Evolutionary conservation across 1,284 basidiomycete species (phyloP), one percentile per base, ranked within the genome.

Genomic region (Puccinia hordei): DNA sequence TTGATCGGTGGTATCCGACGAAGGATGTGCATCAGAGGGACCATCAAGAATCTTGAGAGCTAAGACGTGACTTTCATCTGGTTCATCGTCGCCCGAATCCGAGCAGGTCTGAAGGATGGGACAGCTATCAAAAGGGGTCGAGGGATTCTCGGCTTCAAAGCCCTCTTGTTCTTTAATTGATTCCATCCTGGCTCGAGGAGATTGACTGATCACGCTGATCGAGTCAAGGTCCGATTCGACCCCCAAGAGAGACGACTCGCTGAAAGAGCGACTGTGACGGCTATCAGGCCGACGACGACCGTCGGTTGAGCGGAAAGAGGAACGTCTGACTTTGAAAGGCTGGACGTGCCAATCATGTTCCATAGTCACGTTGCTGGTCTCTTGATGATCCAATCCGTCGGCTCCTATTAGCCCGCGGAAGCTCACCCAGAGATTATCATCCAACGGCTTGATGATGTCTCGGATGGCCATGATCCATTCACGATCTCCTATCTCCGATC

Each of bases 401-500:
- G 59, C 59, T 9, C 59, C 59, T 1, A 63, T 63, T 12, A 63
- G 33, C 5, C 59, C 59, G 3, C 59, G 59, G 33, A 63, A 63
- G 19, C 59, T 63, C 3, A 63, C 59, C 59, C 59, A 63, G 33
- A 63, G 59, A 38, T 35, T 35, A 5, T 63, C 19, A n/a, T 63
- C 33, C 1, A 35, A 15, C 17, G 33, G 59, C 33, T 17, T 6
- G 33, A 63, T 38, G 33, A 38, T 1, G 15, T 10, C 59, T 24
- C 59, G 59, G 59, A 63, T 63, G 33, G 59, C 59, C 33, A 63
- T 19, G 59, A 63, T 63, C 59, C 59, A 63, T 27, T 63, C 59
- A 1, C 17, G 59, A 38, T 63, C 59, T 38, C 59, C 33, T 8
- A 63, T 63, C 59, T 17, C 33, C 59, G 33, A 35, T 38, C 59